Evolutionary conservation across 805 yeast genomes (phyloP).

Genomic region (Wickerhamomyces hampshirensis): DNA sequence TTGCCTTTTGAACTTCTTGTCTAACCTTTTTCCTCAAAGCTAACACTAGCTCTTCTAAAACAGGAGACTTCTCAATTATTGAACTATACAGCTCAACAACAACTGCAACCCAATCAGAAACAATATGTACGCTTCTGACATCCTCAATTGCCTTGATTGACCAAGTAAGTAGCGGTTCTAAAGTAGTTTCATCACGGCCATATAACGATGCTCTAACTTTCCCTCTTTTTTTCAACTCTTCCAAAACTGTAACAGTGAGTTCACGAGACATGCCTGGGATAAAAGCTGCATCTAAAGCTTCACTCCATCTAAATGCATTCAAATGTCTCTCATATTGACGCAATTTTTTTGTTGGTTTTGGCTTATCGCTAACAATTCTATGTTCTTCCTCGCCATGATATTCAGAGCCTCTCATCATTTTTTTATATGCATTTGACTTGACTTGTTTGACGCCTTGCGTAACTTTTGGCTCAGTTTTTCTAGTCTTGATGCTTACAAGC

Average conservation of each 20-base stretch:
- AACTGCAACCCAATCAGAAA: conserved; percentile 73
- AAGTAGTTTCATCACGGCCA: conserved; percentile 78
- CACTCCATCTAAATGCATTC: conserved; percentile 87
- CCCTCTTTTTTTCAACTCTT: conserved; percentile 84
- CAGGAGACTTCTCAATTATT: conserved; percentile 69
- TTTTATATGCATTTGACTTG: conserved; percentile 61
- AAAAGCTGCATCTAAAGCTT: conserved; percentile 86
- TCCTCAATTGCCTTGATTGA: conserved; percentile 71
- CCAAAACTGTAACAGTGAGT: conserved; percentile 73
- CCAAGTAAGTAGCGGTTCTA: conserved; percentile 88
- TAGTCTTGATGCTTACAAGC: conserved; percentile 79
- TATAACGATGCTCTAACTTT: conserved; percentile 77
- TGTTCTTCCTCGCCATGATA: conserved; percentile 88
- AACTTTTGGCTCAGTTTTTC: conserved; percentile 61
- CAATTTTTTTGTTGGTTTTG: conserved; percentile 53
- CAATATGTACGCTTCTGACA: conserved; percentile 53
- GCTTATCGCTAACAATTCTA: conserved; percentile 55
- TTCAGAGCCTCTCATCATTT: conserved; percentile 88
- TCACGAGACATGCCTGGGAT: conserved; percentile 75
- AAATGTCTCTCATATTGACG: conserved; percentile 80
- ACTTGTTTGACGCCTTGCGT: conserved; percentile 44
- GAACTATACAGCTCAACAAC: conserved; percentile 70
- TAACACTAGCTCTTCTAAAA: conserved; percentile 66
- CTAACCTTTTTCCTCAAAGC: conserved; percentile 58
- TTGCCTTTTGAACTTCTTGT: conserved; percentile 69